phyloP scores from a whole-genome alignment of 2,329 filamentous ascomycete species.

The Pezicula rhizophila region DNA sequence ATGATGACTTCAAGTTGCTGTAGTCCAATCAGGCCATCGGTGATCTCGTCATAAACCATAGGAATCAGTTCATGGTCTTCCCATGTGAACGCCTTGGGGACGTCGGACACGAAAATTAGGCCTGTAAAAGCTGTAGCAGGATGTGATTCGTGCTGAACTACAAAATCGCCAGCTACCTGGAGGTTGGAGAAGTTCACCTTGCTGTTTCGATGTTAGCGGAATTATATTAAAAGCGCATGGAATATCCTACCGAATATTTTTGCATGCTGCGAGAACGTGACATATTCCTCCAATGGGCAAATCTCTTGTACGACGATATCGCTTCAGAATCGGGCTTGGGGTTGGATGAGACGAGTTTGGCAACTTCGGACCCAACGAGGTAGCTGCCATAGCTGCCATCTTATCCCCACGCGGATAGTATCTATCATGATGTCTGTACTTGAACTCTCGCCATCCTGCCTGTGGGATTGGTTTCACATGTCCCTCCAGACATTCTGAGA shows the following conservation, averaged over 20 bases:
- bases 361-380: background rate
- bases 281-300: constrained; percentile 17
- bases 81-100: constrained; percentile 12
- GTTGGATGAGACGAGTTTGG: constrained; percentile 10
- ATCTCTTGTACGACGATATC: constrained; percentile 11
- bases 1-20: constrained; percentile 10
- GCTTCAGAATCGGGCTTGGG: constrained; percentile 14
- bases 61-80: constrained; percentile 3
- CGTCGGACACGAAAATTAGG: constrained; percentile 8
- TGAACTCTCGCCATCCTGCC: constrained; percentile 21
- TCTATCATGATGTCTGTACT: constrained; percentile 12
- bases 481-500: constrained; percentile 6
- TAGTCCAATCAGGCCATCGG: constrained; percentile 7
- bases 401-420: constrained; percentile 3
- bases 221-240: background rate
- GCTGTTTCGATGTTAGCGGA: constrained; percentile 4
- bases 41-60: constrained; percentile 12
- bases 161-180: constrained; percentile 14
- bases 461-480: background rate
- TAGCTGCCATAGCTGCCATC: constrained; percentile 1
- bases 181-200: constrained; percentile 14
- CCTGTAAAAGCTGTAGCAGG: constrained; percentile 1
- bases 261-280: constrained; percentile 18
- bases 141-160: constrained; percentile 3
- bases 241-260: constrained; percentile 7